Evolutionary conservation across 129 eudicot genomes (phyloP), one percentile per base, ranked within the genome.

Genomic region (Lonicera japonica): DNA sequence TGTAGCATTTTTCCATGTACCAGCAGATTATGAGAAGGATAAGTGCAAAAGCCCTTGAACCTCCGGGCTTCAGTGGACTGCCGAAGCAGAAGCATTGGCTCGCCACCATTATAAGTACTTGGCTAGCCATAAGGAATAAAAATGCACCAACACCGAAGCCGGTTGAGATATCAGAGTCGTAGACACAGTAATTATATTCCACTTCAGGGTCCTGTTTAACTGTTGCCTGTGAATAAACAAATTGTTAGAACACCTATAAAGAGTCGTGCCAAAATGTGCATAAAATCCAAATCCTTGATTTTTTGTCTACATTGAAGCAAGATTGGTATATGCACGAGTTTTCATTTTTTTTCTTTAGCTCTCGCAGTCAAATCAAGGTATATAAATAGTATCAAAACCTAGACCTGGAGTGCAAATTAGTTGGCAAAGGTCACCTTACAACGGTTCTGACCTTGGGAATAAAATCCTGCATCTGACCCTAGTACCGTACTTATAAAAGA

Each of bases 21-120:
- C 94, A 88, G 79, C 96, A 88, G n/a, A 73, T 43, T 43, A 88
- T 70, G 72, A 88, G 85, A 22, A 88, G 90, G 24, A 85, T 9
- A 51, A 88, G 70, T 0, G 96, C 85, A 60, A 83, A 79, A 65
- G 85, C 82, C 60, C 96, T 66, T 8, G 99, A 85, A 63, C 99
- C 95, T 10, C 88, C 83, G 18, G 96, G 96, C 40, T 74, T 82
- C 56, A 85, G 73, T 25, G 92, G 84, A 73, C 71, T 82, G 12
- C 99, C 99, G 67, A 91, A 92, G 55, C 99, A 92, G 71, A 92
- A 83, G 77, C 99, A 92, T 68, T 76, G 82, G 75, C 91, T 92
- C 17, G 87, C 91, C 54, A 85, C 76, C 88, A 92, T 83, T 68
- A 87, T 82, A 47, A 88, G 52, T 0, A 80, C 61, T 65, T 88